These are phyloP conservation scores for Cercospora sp. DNA, from an alignment of 2,329 filamentous ascomycete species.

Conservation along the genomic window DNA sequence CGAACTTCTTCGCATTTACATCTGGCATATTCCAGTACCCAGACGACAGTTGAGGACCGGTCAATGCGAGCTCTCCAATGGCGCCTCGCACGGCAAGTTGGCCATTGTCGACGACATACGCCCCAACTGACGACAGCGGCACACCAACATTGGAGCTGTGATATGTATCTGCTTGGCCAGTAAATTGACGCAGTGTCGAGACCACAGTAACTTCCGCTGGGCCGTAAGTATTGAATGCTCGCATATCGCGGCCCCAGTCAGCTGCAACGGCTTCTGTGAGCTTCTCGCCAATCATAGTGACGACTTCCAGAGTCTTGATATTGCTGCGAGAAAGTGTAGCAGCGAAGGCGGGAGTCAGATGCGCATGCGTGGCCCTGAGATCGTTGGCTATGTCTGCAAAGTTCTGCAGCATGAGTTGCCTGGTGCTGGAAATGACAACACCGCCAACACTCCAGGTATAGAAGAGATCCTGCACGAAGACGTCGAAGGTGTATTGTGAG, in stretches of 20 bases:
- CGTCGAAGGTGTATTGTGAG: slow-evolving; percentile 45
- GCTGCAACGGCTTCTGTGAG: slow-evolving; percentile 21
- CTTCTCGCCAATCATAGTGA: slow-evolving; percentile 26
- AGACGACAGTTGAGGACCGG: slow-evolving; percentile 37
- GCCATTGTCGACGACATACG: slow-evolving; percentile 13
- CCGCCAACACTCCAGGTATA: slow-evolving; percentile 23
- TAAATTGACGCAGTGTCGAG: slow-evolving; percentile 22
- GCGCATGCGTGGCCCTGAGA: slow-evolving; percentile 22
- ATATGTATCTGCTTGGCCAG: slow-evolving; percentile 15
- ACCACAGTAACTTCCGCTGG: slow-evolving; percentile 22
- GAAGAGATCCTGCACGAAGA: slow-evolving; percentile 41
- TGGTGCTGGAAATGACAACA: slow-evolving; percentile 20
- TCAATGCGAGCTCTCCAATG: slow-evolving; percentile 37
- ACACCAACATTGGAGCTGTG: slow-evolving; percentile 23
- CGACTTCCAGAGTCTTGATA: slow-evolving; percentile 21
- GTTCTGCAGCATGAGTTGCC: slow-evolving; percentile 22
- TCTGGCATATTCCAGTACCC: slow-evolving; percentile 39
- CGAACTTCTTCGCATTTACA: slow-evolving; percentile 36
- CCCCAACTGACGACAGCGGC: slow-evolving; percentile 18
- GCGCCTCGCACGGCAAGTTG: slow-evolving; percentile 21
- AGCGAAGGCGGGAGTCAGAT: slow-evolving; percentile 22
- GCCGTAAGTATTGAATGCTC: slow-evolving; percentile 24
- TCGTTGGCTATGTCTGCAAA: slow-evolving; percentile 23
- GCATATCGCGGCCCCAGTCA: slow-evolving; percentile 20
- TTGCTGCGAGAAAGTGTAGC: slow-evolving; percentile 16